Evolutionary conservation across 2,329 filamentous ascomycete genomes (phyloP).

Genomic region (Calycina marina): DNA sequence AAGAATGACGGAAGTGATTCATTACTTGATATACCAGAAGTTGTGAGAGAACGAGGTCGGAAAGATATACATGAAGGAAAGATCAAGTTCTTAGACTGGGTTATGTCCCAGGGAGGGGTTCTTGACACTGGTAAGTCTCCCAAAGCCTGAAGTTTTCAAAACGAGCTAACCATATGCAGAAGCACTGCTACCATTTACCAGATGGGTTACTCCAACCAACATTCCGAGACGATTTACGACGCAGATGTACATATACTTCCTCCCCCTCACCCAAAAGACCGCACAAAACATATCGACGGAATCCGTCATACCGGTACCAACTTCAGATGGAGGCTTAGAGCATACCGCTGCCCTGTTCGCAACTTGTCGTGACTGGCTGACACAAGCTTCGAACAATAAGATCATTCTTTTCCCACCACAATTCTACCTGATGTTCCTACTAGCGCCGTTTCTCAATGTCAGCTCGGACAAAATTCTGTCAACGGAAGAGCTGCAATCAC

Average conservation of each 20-base stretch:
- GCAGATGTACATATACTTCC: constrained; percentile 92
- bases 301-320: constrained; percentile 36
- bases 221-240: constrained; percentile 72
- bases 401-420: constrained; percentile 88
- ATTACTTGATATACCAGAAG: constrained; percentile 45
- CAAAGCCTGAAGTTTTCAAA: neutral
- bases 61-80: constrained; percentile 52
- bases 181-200: constrained; percentile 65
- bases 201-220: constrained; percentile 74
- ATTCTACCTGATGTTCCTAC: constrained; percentile 52
- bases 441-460: constrained; percentile 35
- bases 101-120: constrained; percentile 37
- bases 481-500: constrained; percentile 26
- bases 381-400: constrained; percentile 43
- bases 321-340: constrained; percentile 49
- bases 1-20: constrained; percentile 31
- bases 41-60: constrained; percentile 49
- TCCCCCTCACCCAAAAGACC: constrained; percentile 38
- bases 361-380: constrained; percentile 53
- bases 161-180: constrained; percentile 26
- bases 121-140: constrained; percentile 46
- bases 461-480: constrained; percentile 13
- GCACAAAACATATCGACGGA: constrained; percentile 11
- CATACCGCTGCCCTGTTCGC: constrained; percentile 68
- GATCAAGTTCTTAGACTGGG: constrained; percentile 53